Evolutionary conservation across 345 rosid genomes (phyloP).

Genomic region (Arabis hirsuta): DNA sequence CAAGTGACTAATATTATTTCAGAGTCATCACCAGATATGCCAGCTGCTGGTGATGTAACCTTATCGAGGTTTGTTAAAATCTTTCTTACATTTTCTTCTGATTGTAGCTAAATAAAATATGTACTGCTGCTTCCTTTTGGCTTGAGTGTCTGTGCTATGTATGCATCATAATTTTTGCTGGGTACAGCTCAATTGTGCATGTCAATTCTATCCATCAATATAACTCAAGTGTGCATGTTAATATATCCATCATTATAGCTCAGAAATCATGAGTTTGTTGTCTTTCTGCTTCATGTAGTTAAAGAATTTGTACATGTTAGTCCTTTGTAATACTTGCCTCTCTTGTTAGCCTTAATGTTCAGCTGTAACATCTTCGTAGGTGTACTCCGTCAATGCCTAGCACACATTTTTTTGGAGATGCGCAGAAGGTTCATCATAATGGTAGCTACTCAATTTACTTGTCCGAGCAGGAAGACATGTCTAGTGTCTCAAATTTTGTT

Average conservation of each 20-base stretch:
- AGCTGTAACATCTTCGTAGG: constrained; percentile 46
- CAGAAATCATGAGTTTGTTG: constrained; percentile 22
- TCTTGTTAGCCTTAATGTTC: constrained; percentile 20
- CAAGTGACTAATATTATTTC: constrained; percentile 56
- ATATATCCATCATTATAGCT: background rate
- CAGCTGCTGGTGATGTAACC: constrained; percentile 70
- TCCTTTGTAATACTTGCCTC: constrained; percentile 2
- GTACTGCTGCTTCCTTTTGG: constrained; percentile 1
- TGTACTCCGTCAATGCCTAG: constrained; percentile 77
- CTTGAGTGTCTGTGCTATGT: constrained; percentile 13
- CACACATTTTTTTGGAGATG: constrained; percentile 76
- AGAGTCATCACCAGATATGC: constrained; percentile 91
- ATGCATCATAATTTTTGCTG: constrained; percentile 11
- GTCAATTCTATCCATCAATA: constrained; percentile 1
- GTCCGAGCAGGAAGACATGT: constrained; percentile 68
- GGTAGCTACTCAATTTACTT: constrained; percentile 60
- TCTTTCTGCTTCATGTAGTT: constrained; percentile 20
- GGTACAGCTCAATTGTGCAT: constrained; percentile 1
- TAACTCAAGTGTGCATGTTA: background rate
- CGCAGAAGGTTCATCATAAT: constrained; percentile 54
- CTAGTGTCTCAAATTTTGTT: constrained; percentile 85
- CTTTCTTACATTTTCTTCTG: constrained; percentile 8
- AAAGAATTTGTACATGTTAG: constrained; percentile 10
- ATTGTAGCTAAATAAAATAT: constrained; percentile 14
- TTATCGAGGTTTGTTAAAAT: constrained; percentile 67